Base-by-base conservation (phyloP, 768 basidiomycete species). In the Kwoniella newhampshirensis region DNA sequence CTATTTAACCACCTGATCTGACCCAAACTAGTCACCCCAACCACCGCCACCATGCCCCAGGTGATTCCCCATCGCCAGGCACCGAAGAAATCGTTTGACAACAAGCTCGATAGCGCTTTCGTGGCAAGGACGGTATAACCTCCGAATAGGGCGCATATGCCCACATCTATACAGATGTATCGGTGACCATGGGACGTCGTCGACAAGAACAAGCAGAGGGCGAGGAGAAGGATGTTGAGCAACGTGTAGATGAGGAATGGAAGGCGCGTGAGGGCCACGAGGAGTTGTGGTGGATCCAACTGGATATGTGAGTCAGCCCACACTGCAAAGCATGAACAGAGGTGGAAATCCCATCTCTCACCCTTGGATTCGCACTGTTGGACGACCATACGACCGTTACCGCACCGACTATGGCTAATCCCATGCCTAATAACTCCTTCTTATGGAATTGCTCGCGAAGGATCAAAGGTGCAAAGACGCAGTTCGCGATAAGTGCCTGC, bases 401-500 rank as follows among this genome's bases (percentile, higher is more conserved):
- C 1, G 92, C 92, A 17, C 94, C 94, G 12, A 93, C 75, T 35
- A 96, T 81, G 32, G 92, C 88, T 52, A 97, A 82, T 0, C 81
- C 51, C 41, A 96, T 72, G 0, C 76, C 70, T 54, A 62, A 21
- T 15, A 70, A 36, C 63, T 76, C 74, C 71, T 86, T 86, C 77
- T 82, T 86, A 32, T 87, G 85, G 72, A 99, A 93, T 4, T 82
- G 82, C 77, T 98, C 77, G 18, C 62, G 45, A 7, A 75, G 81
- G 70, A 97, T 82, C 2, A 91, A 66, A 15, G 94, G 94, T 1
- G 93, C 91, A 62, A 97, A 91, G 37, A 92, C 81, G 70, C 92
- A 97, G 74, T 98, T 98, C 13, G 94, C 90, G 57, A 94, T 85
- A n/a, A 97, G 80, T 1, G 91, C 91, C 75, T 91, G 88, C 86